phyloP scores from a whole-genome alignment of 345 rosid genomes.

The Sapria himalayana region DNA sequence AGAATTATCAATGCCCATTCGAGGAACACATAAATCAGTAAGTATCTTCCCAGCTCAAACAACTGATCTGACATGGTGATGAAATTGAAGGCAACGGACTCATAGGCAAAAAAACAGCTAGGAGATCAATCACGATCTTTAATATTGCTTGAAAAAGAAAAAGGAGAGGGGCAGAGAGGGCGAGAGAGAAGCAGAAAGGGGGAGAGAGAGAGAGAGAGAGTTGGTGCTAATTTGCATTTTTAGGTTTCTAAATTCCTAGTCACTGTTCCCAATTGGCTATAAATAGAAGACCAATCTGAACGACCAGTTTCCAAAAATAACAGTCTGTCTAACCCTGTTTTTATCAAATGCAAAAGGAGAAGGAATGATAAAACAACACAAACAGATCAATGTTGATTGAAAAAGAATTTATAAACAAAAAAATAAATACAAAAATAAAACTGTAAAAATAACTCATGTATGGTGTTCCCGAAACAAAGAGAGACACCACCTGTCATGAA shows the following conservation, averaged over 20 bases:
- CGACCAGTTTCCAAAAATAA: slow-evolving; percentile 23
- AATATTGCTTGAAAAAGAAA: slow-evolving; percentile 9
- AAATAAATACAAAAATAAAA: too few species aligned
- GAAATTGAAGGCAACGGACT: slow-evolving; percentile 32
- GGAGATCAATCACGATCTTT: slow-evolving; percentile 27
- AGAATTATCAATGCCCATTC: slow-evolving; percentile 57
- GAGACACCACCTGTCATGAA: too few species aligned
- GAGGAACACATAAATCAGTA: slow-evolving; percentile 45
- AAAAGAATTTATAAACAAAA: too few species aligned
- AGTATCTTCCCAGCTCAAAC: slow-evolving; percentile 37
- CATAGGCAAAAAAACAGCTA: slow-evolving; percentile 10
- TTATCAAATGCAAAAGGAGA: too few species aligned
- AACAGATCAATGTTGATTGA: too few species aligned
- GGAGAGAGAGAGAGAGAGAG: slow-evolving; percentile 8
- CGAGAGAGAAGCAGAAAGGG: slow-evolving; percentile 1
- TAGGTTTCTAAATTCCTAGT: slow-evolving; percentile 13
- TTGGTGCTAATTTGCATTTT: slow-evolving; percentile 6
- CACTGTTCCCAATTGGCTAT: slow-evolving; percentile 14
- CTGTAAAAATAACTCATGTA: too few species aligned
- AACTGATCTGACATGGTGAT: slow-evolving; percentile 4
- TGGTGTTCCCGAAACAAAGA: too few species aligned
- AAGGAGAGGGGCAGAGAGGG: background rate
- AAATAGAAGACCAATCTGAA: slow-evolving; percentile 8
- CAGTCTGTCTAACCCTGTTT: slow-evolving; percentile 22
- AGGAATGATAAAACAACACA: too few species aligned